These are phyloP conservation scores for Colletotrichum magnum DNA, from an alignment of 2,329 filamentous ascomycete genomes.

Conservation along the genomic window DNA sequence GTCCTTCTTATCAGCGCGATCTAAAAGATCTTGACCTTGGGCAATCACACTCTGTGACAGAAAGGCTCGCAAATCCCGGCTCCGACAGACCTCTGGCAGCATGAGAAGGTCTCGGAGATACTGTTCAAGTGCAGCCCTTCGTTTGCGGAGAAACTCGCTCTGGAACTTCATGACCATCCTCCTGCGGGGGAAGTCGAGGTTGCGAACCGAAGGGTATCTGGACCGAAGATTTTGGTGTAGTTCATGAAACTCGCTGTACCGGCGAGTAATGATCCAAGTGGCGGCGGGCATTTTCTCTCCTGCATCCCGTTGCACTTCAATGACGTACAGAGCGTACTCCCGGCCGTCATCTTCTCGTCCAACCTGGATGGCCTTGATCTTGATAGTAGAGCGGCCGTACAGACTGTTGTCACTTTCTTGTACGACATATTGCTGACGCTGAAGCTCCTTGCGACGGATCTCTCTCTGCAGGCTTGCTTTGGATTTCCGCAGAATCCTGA, in stretches of 20 bases:
- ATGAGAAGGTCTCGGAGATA: constrained; percentile 87
- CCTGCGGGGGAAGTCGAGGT: constrained; percentile 91
- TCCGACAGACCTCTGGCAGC: constrained; percentile 93
- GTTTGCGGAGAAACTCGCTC: constrained; percentile 93
- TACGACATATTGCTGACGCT: constrained; percentile 95
- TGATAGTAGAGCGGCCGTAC: constrained; percentile 90
- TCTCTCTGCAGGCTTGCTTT: constrained; percentile 94
- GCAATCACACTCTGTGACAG: constrained; percentile 88
- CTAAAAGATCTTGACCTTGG: constrained; percentile 69
- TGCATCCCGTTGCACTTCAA: constrained; percentile 91
- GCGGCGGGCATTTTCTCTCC: constrained; percentile 98
- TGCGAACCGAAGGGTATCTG: constrained; percentile 88
- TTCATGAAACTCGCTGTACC: constrained; percentile 98
- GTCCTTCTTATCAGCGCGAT: constrained; percentile 79
- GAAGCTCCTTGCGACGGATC: constrained; percentile 93
- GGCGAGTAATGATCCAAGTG: constrained; percentile 90
- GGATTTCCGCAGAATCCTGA: constrained; percentile 93
- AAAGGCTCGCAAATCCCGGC: constrained; percentile 91
- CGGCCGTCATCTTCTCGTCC: constrained; percentile 92
- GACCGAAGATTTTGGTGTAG: constrained; percentile 90
- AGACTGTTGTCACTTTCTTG: constrained; percentile 98
- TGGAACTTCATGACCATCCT: constrained; percentile 97
- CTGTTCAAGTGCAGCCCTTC: constrained; percentile 84
- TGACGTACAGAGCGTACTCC: constrained; percentile 92
- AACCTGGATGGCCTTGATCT: constrained; percentile 93